Evolutionary conservation across 805 yeast species (phyloP), one percentile per base, ranked within the genome.

Genomic region (Nakazawaea siamensis): DNA sequence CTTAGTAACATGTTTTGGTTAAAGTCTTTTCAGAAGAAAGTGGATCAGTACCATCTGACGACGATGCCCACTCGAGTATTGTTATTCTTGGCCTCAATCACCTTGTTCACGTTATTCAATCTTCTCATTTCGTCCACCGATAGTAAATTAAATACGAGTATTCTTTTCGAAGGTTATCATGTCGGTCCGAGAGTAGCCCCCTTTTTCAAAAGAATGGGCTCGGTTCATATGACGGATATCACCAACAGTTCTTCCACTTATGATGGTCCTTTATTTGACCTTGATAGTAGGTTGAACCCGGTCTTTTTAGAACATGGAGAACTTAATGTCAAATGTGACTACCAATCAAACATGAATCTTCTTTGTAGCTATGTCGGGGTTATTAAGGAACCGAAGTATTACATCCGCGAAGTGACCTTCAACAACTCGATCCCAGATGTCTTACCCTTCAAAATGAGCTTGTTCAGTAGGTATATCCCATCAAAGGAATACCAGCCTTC

Each of bases 291-390:
- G 9, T 27, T 39, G 31, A 39, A 32, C 24, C 42, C 42, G 4
- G 40, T 39, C n/a, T 39, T 39, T 19, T 17, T 39, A 5, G 42
- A 39, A 24, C 37, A 36, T 21, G 42, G 42, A 2, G 42, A 36
- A 18, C 26, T 39, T 17, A 29, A 36, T 14, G 42, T 39, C 11
- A 26, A 27, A 12, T 39, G 42, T 19, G 17, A 15, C 3, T 35
- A 31, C 18, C 21, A n/a, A 6, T 18, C 9, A 10, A 24, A 18
- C 4, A 31, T 36, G 33, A 24, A 31, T 28, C 27, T 36, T 12
- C 18, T 17, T 5, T 38, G 41, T 21, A 18, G 18, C 6, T 38
- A 34, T 18, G 27, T 27, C 9, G 41, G 41, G 17, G 35, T 34
- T 6, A 31, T 38, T 17, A 38, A 34, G 17, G 30, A 34, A 24